A percentile compares a stretch with the other conserved stretches of the same genome.
phyloP scores from a whole-genome alignment of 1,284 basidiomycete genomes.

The Cutaneotrichosporon sp. region DNA sequence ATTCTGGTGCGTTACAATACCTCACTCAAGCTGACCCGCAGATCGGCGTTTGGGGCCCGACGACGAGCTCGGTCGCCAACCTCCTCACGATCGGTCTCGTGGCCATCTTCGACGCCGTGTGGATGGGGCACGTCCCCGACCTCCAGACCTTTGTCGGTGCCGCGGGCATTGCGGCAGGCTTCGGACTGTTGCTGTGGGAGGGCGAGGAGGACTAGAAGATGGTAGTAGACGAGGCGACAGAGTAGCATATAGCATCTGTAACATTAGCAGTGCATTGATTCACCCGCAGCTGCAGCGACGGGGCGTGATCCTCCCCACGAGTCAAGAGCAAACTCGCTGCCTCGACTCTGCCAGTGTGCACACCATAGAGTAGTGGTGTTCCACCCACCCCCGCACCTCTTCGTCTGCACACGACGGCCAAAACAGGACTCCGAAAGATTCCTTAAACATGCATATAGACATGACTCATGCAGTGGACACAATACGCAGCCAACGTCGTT shows the following conservation, averaged over 20 bases:
- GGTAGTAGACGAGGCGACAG: neutral
- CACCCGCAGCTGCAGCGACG: neutral
- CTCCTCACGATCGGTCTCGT: constrained; percentile 53
- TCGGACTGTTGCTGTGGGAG: constrained; percentile 50
- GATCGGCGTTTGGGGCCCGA: constrained; percentile 54
- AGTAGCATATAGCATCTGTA: constrained; percentile 4
- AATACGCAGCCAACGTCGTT: neutral
- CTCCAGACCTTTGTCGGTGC: constrained; percentile 48
- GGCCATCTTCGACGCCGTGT: constrained; percentile 48
- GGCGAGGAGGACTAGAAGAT: constrained; percentile 32
- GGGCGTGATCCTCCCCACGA: no score
- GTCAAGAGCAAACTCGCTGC: no score
- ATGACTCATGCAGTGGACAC: constrained; percentile 8
- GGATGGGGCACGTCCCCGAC: constrained; percentile 42
- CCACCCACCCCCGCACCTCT: no score
- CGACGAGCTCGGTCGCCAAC: constrained; percentile 52
- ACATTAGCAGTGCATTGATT: constrained; percentile 7
- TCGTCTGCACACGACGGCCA: no score
- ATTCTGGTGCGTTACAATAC: no score
- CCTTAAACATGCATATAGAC: constrained; percentile 7
- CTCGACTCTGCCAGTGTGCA: no score
- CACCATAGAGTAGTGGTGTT: no score
- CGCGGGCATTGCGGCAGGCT: constrained; percentile 50
- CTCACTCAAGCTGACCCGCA: no score
- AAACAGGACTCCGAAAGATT: neutral